These are phyloP conservation scores for Kwoniella sp. DNA, from an alignment of 768 basidiomycete genomes.

Conservation along the genomic window DNA sequence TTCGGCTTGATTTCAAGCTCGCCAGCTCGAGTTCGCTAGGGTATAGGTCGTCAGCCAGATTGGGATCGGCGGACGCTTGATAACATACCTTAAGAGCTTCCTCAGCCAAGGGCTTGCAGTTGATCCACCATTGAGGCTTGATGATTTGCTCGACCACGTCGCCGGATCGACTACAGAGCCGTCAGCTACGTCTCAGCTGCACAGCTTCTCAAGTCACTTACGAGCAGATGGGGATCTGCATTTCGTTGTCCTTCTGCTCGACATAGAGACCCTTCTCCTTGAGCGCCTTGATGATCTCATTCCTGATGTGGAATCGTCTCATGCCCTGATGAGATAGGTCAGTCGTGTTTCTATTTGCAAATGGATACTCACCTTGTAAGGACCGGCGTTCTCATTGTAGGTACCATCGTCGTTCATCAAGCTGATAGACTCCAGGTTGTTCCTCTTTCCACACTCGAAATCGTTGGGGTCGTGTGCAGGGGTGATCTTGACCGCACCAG, in stretches of 20 bases:
- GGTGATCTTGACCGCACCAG: conserved; percentile 98
- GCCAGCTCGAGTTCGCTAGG: conserved; percentile 78
- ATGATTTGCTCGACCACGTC: conserved; percentile 91
- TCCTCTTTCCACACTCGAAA: conserved; percentile 85
- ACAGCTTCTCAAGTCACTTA: conserved; percentile 47
- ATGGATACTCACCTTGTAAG: conserved; percentile 58
- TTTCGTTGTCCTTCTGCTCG: conserved; percentile 91
- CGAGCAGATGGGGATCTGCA: conserved; percentile 94
- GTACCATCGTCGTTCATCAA: conserved; percentile 96
- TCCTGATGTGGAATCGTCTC: conserved; percentile 92
- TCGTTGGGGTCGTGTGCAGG: conserved; percentile 97
- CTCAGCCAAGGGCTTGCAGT: conserved; percentile 82
- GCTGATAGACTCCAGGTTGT: conserved; percentile 86
- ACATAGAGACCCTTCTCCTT: conserved; percentile 80
- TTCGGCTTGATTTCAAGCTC: conserved; percentile 80
- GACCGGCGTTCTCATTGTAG: conserved; percentile 81
- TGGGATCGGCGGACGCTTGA: no score
- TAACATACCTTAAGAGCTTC: conserved; percentile 71
- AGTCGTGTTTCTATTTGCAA: background rate
- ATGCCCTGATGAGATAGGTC: conserved; percentile 62
- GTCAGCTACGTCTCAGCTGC: no score
- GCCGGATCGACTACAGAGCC: conserved; percentile 71
- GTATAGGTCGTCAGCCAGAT: no score
- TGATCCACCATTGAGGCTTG: conserved; percentile 99
- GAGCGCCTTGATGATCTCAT: conserved; percentile 72